Conservation (phyloP, 257 asterid genomes). For the Rehmannia glutinosa region DNA sequence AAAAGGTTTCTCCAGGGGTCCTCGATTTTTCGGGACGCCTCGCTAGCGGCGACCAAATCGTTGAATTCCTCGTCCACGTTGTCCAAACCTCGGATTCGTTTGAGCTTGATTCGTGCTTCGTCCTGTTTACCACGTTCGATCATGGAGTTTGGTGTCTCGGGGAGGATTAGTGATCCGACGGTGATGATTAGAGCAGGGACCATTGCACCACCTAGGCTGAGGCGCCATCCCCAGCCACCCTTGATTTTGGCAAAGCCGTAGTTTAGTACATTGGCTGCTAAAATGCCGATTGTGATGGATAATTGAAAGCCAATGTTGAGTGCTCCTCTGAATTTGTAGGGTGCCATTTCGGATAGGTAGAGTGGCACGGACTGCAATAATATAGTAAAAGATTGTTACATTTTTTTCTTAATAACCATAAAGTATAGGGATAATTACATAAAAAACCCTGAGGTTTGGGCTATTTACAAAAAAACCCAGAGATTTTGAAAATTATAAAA, state of each 20-base stretch:
- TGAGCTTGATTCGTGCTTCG: slow-evolving; percentile 42
- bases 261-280: slow-evolving; percentile 54
- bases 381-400: too few species aligned
- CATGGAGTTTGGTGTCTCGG: slow-evolving; percentile 87
- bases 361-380: slow-evolving; percentile 66
- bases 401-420: too few species aligned
- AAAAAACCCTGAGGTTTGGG: too few species aligned
- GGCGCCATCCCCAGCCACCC: slow-evolving; percentile 75
- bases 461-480: too few species aligned
- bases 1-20: slow-evolving; percentile 76
- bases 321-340: slow-evolving; percentile 60
- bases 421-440: too few species aligned
- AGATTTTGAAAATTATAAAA: too few species aligned
- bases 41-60: slow-evolving; percentile 72
- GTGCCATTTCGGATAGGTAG: slow-evolving; percentile 73
- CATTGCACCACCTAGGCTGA: slow-evolving; percentile 76
- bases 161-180: slow-evolving; percentile 65
- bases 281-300: slow-evolving; percentile 56
- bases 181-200: slow-evolving; percentile 80
- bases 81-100: slow-evolving; percentile 51
- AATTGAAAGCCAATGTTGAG: slow-evolving; percentile 63
- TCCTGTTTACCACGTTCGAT: slow-evolving; percentile 62
- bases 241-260: slow-evolving; percentile 50
- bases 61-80: slow-evolving; percentile 71
- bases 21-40: slow-evolving; percentile 49